Percentiles rank a stretch among this genome's conserved stretches.
phyloP scores from a whole-genome alignment of 495 filamentous ascomycete genomes.

The Penicillium simplicissimum region DNA sequence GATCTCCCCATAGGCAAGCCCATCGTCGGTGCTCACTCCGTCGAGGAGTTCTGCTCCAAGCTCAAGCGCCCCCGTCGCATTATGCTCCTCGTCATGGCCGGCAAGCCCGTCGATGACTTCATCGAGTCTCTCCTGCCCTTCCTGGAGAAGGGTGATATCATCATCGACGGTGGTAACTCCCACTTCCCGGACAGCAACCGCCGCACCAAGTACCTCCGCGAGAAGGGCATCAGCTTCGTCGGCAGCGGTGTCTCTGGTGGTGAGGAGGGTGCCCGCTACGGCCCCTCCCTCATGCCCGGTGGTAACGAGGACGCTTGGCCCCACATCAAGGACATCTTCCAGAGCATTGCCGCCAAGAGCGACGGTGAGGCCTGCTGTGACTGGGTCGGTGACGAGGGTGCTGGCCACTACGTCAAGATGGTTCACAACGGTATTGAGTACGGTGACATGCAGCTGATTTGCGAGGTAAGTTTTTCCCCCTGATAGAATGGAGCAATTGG shows the following conservation, averaged over 20 bases:
- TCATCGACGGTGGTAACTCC: conserved; percentile 99
- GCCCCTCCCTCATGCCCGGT: conserved; percentile 97
- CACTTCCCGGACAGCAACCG: conserved; percentile 99
- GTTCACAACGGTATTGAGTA: conserved; percentile 99
- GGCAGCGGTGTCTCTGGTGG: conserved; percentile 97
- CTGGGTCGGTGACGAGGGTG: conserved; percentile 99
- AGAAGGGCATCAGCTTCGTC: conserved; percentile 94
- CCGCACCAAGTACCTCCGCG: conserved; percentile 77
- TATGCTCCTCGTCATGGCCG: conserved; percentile 98
- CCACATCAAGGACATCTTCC: conserved; percentile 97
- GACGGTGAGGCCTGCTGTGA: conserved; percentile 97
- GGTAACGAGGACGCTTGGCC: conserved; percentile 98
- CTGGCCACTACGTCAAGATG: conserved; percentile 99
- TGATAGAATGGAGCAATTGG: not conserved
- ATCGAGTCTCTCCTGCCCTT: conserved; percentile 92
- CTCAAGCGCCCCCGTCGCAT: conserved; percentile 94
- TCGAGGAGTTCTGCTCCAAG: conserved; percentile 90
- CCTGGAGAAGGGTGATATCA: conserved; percentile 91
- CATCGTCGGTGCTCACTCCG: conserved; percentile 89
- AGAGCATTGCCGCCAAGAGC: conserved; percentile 95
- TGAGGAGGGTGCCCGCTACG: conserved; percentile 98
- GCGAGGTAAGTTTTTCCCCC: conserved; percentile 64
- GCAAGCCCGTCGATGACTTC: conserved; percentile 97
- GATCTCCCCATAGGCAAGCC: conserved; percentile 65
- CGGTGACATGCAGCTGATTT: conserved; percentile 99